A percentile compares a stretch with the other conserved stretches of the same genome.
These are phyloP conservation scores for Kockovaella imperatae DNA, from an alignment of 768 basidiomycete genomes.

Conservation along the genomic window DNA sequence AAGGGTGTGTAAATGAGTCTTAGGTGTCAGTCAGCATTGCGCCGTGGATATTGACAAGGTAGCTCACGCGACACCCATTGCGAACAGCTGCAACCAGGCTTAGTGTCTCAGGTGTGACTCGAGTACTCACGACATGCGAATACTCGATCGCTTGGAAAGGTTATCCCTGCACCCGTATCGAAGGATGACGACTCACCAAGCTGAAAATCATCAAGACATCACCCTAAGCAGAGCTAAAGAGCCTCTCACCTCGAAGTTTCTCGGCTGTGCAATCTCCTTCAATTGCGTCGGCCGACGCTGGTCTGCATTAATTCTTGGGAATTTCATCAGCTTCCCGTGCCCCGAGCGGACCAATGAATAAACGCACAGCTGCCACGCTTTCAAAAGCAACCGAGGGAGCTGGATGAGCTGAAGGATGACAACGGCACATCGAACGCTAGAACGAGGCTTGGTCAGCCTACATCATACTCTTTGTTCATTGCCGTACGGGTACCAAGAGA, in stretches of 20 bases:
- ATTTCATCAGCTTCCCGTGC: too few relatives aligned
- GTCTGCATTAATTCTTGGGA: neutral
- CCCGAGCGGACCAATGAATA: too few relatives aligned
- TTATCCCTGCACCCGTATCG: neutral
- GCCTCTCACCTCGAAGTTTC: neutral
- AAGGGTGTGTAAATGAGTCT: constrained; percentile 81
- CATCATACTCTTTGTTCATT: too few relatives aligned
- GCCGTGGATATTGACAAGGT: neutral
- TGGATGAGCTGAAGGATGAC: neutral
- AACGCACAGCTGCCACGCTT: neutral
- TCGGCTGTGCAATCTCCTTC: constrained; percentile 15
- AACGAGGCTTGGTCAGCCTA: too few relatives aligned
- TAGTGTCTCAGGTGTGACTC: too few relatives aligned
- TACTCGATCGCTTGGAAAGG: constrained; percentile 29
- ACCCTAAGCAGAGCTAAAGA: neutral
- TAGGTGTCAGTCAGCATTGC: constrained; percentile 4
- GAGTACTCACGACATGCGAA: constrained; percentile 25
- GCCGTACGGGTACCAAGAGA: constrained; percentile 38
- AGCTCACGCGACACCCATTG: constrained; percentile 27
- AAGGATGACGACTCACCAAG: neutral
- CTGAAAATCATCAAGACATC: neutral
- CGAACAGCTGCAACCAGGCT: constrained; percentile 35
- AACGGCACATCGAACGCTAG: neutral
- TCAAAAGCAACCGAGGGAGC: neutral
- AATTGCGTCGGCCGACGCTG: neutral